These are phyloP conservation scores for Ceratobasidium sp. DNA, from an alignment of 1,284 basidiomycete genomes.

Conservation along the genomic window DNA sequence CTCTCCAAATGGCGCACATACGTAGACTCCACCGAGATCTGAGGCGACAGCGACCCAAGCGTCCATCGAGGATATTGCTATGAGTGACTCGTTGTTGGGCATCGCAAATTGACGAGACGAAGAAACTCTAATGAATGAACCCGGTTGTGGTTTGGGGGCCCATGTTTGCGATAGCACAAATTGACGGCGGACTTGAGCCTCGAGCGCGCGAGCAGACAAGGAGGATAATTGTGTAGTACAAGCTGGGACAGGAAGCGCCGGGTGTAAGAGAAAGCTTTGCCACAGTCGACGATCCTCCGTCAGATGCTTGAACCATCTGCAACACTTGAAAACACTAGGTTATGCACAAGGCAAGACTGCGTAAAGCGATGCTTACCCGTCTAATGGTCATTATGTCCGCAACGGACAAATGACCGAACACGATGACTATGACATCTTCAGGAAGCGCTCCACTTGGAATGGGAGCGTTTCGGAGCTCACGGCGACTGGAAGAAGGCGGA, in stretches of 20 bases:
- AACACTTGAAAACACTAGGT: neutral
- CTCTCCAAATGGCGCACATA: conserved; percentile 18
- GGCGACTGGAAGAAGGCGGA: no score
- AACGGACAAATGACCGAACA: conserved; percentile 16
- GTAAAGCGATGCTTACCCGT: neutral
- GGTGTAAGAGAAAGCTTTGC: conserved; percentile 23
- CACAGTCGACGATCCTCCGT: conserved; percentile 14
- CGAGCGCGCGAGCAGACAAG: neutral
- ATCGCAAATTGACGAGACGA: conserved; percentile 6
- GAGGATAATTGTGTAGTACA: neutral
- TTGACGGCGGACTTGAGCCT: conserved; percentile 15
- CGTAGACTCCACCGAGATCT: conserved; percentile 25
- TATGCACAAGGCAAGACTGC: neutral
- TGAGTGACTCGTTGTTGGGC: conserved; percentile 32
- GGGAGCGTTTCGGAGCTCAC: no score
- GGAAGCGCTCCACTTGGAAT: neutral
- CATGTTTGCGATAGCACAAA: conserved; percentile 21
- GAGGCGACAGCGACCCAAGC: conserved; percentile 32
- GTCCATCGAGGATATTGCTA: conserved; percentile 32
- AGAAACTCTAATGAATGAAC: neutral
- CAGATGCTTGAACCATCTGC: conserved; percentile 24
- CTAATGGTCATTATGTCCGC: conserved; percentile 15
- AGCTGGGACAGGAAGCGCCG: neutral
- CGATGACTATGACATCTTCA: conserved; percentile 21
- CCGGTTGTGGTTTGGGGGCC: conserved; percentile 4